These are phyloP conservation scores for Mimosa bimucronata DNA, from an alignment of 306 rosid genomes.

Conservation along the genomic window DNA sequence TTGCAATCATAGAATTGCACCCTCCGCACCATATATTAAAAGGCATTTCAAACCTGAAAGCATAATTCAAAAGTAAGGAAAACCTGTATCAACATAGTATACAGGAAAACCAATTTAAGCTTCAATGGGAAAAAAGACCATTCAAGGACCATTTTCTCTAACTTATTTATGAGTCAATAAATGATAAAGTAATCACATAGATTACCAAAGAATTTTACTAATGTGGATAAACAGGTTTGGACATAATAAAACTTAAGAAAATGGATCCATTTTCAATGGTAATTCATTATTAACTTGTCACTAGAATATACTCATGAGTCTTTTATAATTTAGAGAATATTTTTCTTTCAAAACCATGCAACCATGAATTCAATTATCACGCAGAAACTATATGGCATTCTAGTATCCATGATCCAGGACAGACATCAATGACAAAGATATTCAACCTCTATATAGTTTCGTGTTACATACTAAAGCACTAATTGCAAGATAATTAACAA, in stretches of 20 bases:
- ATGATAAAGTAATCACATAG: slow-evolving; percentile 21
- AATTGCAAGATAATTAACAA: slow-evolving; percentile 2
- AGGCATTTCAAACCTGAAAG: slow-evolving; percentile 91
- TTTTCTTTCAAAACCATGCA: background rate
- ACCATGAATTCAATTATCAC: background rate
- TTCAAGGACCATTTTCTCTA: slow-evolving; percentile 6
- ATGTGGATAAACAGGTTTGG: background rate
- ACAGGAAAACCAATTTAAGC: background rate
- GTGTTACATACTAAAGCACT: slow-evolving; percentile 7
- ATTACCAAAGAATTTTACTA: background rate
- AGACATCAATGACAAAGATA: slow-evolving; percentile 25
- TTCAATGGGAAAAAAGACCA: background rate
- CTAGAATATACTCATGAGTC: slow-evolving; percentile 12
- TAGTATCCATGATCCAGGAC: slow-evolving; percentile 18
- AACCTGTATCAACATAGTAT: background rate
- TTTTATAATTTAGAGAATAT: background rate
- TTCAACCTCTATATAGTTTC: slow-evolving; percentile 22
- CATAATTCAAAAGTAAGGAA: slow-evolving; percentile 14
- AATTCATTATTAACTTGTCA: background rate
- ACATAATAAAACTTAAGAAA: slow-evolving; percentile 2
- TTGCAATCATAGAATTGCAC: slow-evolving; percentile 96
- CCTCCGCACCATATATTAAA: slow-evolving; percentile 95
- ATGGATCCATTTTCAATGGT: background rate
- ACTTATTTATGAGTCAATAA: background rate
- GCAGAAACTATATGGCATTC: background rate